phyloP scores from a whole-genome alignment of 2,329 filamentous ascomycete species.

The Colletotrichum tropicale region DNA sequence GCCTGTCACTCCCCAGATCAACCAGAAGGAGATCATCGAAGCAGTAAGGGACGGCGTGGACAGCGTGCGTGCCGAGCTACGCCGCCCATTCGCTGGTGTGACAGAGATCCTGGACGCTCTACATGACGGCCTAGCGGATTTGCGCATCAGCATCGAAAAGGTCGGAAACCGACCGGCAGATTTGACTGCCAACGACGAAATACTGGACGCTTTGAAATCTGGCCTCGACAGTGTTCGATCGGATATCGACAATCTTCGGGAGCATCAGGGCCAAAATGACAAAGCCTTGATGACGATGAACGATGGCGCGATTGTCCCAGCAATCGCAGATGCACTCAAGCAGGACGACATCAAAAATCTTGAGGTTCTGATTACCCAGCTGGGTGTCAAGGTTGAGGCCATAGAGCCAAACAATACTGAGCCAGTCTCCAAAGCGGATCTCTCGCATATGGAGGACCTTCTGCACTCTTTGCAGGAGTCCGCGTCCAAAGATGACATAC shows the following conservation, averaged over 20 bases:
- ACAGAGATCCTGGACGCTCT: slow-evolving; percentile 89
- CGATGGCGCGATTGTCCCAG: slow-evolving; percentile 52
- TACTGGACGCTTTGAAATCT: slow-evolving; percentile 84
- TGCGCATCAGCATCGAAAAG: slow-evolving; percentile 78
- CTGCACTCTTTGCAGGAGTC: slow-evolving; percentile 37
- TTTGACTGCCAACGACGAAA: slow-evolving; percentile 85
- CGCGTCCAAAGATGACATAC: slow-evolving; percentile 42
- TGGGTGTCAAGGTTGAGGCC: slow-evolving; percentile 83
- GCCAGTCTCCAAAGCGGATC: slow-evolving; percentile 41
- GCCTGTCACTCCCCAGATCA: slow-evolving; percentile 57
- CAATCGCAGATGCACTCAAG: slow-evolving; percentile 56
- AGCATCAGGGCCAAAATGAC: slow-evolving; percentile 47
- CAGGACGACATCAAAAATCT: slow-evolving; percentile 83
- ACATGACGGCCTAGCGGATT: slow-evolving; percentile 82
- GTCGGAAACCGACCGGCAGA: slow-evolving; percentile 81
- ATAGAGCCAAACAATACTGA: slow-evolving; percentile 56
- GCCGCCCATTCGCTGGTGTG: slow-evolving; percentile 70
- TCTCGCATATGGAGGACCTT: slow-evolving; percentile 47
- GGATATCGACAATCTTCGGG: slow-evolving; percentile 81
- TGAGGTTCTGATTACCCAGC: slow-evolving; percentile 80
- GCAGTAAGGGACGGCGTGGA: slow-evolving; percentile 76
- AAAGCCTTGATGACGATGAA: slow-evolving; percentile 58
- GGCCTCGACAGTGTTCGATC: slow-evolving; percentile 76
- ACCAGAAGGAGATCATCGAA: slow-evolving; percentile 71
- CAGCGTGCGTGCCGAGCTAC: slow-evolving; percentile 76